Percentiles rank a stretch among this genome's conserved stretches.
phyloP scores from a whole-genome alignment of 441 rosid genomes.

The Croton setiger region DNA sequence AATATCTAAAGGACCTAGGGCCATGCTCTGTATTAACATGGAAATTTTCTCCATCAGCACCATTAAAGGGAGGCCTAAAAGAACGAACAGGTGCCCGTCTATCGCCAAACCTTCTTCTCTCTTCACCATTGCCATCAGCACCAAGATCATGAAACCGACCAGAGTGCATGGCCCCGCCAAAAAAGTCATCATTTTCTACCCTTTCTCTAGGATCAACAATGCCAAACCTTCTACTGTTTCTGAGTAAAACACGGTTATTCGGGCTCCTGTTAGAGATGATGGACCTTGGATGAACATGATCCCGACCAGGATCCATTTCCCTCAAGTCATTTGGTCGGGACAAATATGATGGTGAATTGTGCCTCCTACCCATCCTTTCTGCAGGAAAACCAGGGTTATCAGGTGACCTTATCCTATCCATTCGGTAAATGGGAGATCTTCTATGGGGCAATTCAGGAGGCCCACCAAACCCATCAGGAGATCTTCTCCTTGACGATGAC shows the following conservation, averaged over 20 bases:
- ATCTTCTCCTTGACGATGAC: conserved; percentile 67
- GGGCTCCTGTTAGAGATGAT: conserved; percentile 56
- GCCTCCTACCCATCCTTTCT: conserved; percentile 59
- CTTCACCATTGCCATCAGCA: conserved; percentile 54
- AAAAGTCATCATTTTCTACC: conserved; percentile 48
- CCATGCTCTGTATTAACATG: conserved; percentile 47
- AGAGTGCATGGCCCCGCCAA: conserved; percentile 53
- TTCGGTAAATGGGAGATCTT: conserved; percentile 63
- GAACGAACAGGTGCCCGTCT: conserved; percentile 60
- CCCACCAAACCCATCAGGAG: conserved; percentile 65
- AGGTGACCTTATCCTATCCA: conserved; percentile 63
- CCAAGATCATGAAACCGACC: conserved; percentile 60
- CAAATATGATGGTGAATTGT: conserved; percentile 56
- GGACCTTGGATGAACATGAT: conserved; percentile 54
- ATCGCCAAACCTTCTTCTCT: conserved; percentile 66
- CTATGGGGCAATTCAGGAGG: conserved; percentile 53
- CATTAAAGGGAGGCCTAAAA: conserved; percentile 53
- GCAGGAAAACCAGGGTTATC: conserved; percentile 55
- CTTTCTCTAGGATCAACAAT: conserved; percentile 59
- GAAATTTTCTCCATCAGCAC: conserved; percentile 43
- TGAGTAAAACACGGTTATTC: conserved; percentile 45
- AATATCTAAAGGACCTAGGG: conserved; percentile 49
- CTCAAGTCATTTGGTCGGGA: conserved; percentile 57
- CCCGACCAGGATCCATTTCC: conserved; percentile 55
- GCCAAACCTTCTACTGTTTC: conserved; percentile 56